Conservation (phyloP, 371 early-diverging fungal species). For the Apophysomyces sp. region DNA sequence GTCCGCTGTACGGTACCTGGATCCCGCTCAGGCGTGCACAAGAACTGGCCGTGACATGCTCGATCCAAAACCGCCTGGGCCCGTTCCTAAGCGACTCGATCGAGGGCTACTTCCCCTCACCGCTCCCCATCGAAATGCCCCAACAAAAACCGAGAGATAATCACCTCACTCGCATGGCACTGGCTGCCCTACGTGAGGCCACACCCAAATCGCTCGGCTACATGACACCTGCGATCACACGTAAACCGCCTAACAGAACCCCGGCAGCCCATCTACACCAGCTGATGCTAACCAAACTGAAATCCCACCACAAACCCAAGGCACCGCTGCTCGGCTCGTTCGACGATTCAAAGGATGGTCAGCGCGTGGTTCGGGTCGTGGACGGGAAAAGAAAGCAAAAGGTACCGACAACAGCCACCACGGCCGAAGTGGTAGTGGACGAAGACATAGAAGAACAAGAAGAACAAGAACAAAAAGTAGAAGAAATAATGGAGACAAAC, state of each 20-base stretch:
- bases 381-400: not conserved
- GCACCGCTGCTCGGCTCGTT: conserved; percentile 9
- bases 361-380: not conserved
- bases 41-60: conserved; percentile 81
- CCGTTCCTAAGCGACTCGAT: conserved; percentile 79
- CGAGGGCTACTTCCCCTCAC: conserved; percentile 71
- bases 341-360: not conserved
- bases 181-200: conserved; percentile 32
- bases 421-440: not conserved
- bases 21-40: conserved; percentile 86
- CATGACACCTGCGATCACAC: not conserved
- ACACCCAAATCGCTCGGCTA: conserved; percentile 10
- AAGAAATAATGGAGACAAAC: not conserved
- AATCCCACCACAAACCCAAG: conserved; percentile 3
- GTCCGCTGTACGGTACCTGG: conserved; percentile 85
- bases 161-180: conserved; percentile 29
- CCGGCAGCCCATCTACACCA: conserved; percentile 19
- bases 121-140: conserved; percentile 57
- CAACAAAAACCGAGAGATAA: conserved; percentile 25
- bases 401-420: too few relatives aligned
- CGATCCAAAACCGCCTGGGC: conserved; percentile 73
- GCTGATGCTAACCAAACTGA: conserved; percentile 8
- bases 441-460: not conserved
- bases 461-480: not conserved
- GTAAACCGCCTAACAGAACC: conserved; percentile 11